Conservation (phyloP, 2,329 filamentous ascomycete genomes). For the Trichoderma sp. region DNA sequence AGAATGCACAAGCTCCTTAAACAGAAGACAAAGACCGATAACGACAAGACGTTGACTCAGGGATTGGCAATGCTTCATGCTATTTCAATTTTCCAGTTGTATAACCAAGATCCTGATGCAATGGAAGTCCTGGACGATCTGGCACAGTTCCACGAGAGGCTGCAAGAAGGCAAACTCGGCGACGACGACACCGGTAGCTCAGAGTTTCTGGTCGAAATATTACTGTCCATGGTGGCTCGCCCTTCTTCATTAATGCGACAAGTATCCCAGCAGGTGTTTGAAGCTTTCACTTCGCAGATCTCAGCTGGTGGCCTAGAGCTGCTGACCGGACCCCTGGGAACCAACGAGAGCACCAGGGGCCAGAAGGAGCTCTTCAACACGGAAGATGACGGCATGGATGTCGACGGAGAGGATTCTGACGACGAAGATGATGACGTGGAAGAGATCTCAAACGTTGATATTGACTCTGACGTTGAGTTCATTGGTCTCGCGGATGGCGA, state of each 20-base stretch:
- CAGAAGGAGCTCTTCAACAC: constrained; percentile 82
- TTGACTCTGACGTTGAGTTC: constrained; percentile 49
- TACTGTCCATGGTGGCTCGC: constrained; percentile 85
- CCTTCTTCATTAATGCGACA: constrained; percentile 81
- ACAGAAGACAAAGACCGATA: constrained; percentile 32
- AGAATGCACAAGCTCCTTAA: constrained; percentile 54
- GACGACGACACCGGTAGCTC: constrained; percentile 58
- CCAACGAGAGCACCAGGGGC: constrained; percentile 77
- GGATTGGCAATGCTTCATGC: constrained; percentile 80
- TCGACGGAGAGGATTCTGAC: constrained; percentile 44
- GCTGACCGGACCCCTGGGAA: constrained; percentile 65
- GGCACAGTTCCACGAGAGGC: constrained; percentile 68
- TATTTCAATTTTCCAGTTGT: constrained; percentile 81
- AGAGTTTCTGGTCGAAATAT: constrained; percentile 77
- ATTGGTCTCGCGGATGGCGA: constrained; percentile 44
- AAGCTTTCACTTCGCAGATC: constrained; percentile 73
- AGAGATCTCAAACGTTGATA: constrained; percentile 41
- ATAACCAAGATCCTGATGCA: constrained; percentile 84
- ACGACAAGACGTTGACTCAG: constrained; percentile 46
- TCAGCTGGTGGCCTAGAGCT: constrained; percentile 68
- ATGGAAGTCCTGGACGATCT: constrained; percentile 79
- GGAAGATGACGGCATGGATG: constrained; percentile 57
- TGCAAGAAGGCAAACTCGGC: constrained; percentile 46
- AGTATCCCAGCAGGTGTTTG: constrained; percentile 84
- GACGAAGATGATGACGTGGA: constrained; percentile 44